Evolutionary conservation across 768 basidiomycete species (phyloP).

Genomic region (Tylopilus intermedius): DNA sequence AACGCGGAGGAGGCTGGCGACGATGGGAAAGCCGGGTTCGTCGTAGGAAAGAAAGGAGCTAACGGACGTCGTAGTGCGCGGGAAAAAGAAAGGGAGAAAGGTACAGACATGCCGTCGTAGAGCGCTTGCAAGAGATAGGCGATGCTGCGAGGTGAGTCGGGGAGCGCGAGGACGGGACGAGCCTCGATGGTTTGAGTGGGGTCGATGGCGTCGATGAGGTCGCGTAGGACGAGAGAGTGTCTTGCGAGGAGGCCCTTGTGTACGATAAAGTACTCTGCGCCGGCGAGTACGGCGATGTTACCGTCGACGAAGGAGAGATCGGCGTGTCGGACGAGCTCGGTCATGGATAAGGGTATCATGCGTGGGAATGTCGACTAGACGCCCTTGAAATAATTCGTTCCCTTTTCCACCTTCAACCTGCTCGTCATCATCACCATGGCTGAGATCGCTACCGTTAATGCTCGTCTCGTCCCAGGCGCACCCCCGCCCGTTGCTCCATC

Average conservation of each 20-base stretch:
- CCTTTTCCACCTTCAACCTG: slow-evolving; percentile 1
- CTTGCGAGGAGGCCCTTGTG: slow-evolving; percentile 62
- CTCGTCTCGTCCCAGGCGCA: slow-evolving; percentile 73
- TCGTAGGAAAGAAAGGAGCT: slow-evolving; percentile 48
- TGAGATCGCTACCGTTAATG: slow-evolving; percentile 30
- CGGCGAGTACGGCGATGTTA: slow-evolving; percentile 60
- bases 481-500: slow-evolving; percentile 55
- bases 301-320: slow-evolving; percentile 65
- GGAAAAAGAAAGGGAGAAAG: neutral
- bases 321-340: slow-evolving; percentile 38
- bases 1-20: slow-evolving; percentile 56
- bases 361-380: slow-evolving; percentile 15
- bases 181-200: slow-evolving; percentile 41
- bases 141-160: slow-evolving; percentile 55
- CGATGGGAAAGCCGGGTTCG: slow-evolving; percentile 44
- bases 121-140: slow-evolving; percentile 56
- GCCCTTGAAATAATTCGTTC: slow-evolving; percentile 15
- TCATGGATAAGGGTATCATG: neutral
- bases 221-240: slow-evolving; percentile 51
- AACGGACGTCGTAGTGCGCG: slow-evolving; percentile 15
- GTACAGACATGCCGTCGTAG: slow-evolving; percentile 65
- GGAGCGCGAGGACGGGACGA: slow-evolving; percentile 48
- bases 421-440: slow-evolving; percentile 27
- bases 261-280: slow-evolving; percentile 58
- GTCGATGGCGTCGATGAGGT: slow-evolving; percentile 35